These are phyloP conservation scores for Iodosphaeria phyllophila DNA, from an alignment of 2,329 filamentous ascomycete genomes.

Conservation along the genomic window DNA sequence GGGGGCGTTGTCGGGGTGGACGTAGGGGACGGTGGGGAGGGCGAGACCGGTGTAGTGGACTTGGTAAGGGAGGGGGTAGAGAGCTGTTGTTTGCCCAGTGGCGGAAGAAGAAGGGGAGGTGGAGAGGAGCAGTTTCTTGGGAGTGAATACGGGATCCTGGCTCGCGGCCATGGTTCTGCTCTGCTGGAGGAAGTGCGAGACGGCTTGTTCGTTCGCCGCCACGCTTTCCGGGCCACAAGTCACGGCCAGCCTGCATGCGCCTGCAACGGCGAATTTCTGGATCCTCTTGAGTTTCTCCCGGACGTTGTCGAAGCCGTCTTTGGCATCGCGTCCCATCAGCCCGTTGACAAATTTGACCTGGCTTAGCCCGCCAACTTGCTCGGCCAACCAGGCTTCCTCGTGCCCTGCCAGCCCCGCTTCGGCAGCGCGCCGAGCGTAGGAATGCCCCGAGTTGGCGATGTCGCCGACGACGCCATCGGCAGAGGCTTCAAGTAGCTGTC, in stretches of 20 bases:
- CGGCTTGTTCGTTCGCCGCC: conserved; percentile 46
- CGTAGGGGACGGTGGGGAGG: conserved; percentile 70
- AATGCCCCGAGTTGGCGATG: conserved; percentile 78
- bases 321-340: conserved; percentile 52
- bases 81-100: conserved; percentile 31
- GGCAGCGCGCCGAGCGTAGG: conserved; percentile 68
- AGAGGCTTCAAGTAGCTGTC: conserved; percentile 70
- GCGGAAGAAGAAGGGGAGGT: conserved; percentile 29
- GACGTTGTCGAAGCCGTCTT: conserved; percentile 53
- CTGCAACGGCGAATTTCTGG: conserved; percentile 57
- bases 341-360: conserved; percentile 73
- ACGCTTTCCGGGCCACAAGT: conserved; percentile 69
- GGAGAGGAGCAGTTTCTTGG: no score
- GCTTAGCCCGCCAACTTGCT: conserved; percentile 78
- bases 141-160: no score
- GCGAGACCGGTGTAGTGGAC: conserved; percentile 85
- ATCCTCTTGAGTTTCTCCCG: conserved; percentile 74
- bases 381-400: conserved; percentile 53
- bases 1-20: conserved; percentile 52
- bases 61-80: conserved; percentile 91
- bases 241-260: conserved; percentile 57
- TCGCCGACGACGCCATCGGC: conserved; percentile 82
- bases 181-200: conserved; percentile 62
- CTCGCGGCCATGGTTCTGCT: no score
- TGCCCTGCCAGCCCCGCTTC: conserved; percentile 59